Evolutionary conservation across 2,329 filamentous ascomycete genomes (phyloP).

Genomic region (Alternaria sp.): DNA sequence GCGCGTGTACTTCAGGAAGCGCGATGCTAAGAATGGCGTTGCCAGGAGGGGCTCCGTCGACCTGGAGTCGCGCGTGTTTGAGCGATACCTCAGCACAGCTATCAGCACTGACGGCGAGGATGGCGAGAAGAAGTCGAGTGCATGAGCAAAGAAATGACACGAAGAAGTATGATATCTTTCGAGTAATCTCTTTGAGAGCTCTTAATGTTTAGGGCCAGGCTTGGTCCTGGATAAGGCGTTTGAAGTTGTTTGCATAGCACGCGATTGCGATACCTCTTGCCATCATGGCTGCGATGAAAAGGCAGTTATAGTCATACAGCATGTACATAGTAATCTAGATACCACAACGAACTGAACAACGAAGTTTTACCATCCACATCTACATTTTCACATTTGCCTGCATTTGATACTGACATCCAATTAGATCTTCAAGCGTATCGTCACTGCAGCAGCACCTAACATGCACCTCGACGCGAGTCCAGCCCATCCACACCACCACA

Average conservation of each 20-base stretch:
- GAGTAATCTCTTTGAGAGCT: neutral
- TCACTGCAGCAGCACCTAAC: neutral
- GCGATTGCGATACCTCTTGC: conserved; percentile 32
- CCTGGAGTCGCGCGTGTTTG: conserved; percentile 39
- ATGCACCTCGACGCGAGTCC: neutral
- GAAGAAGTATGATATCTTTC: neutral
- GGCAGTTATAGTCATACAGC: conserved; percentile 14
- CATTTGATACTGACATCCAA: neutral
- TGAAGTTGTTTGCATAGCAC: conserved; percentile 22
- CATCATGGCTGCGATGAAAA: conserved; percentile 16
- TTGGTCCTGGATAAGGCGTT: conserved; percentile 14
- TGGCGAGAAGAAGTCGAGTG: conserved; percentile 33
- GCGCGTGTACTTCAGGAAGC: conserved; percentile 50
- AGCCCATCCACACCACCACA: neutral
- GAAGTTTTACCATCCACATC: neutral
- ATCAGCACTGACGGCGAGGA: conserved; percentile 37
- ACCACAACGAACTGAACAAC: neutral
- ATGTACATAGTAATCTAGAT: conserved; percentile 16
- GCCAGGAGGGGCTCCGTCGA: conserved; percentile 37
- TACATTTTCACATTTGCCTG: neutral
- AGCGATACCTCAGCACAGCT: conserved; percentile 41
- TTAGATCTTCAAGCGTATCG: neutral
- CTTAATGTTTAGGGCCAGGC: conserved; percentile 1
- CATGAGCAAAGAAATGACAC: neutral
- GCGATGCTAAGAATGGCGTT: conserved; percentile 24